Evolutionary conservation across 805 yeast species (phyloP).

Genomic region (Candida xyloterini): DNA sequence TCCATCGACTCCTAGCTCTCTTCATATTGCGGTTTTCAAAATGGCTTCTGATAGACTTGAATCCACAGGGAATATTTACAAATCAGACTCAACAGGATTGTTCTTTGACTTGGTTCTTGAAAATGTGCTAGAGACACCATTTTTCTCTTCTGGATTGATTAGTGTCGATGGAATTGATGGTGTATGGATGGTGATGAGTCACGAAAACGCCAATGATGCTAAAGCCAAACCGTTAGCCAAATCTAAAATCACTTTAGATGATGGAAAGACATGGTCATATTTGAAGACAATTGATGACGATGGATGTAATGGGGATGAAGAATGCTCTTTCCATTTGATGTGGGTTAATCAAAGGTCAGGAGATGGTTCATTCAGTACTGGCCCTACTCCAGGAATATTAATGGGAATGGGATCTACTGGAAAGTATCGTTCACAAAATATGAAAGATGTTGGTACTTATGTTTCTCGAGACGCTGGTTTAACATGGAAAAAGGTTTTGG

Average conservation of each 20-base stretch:
- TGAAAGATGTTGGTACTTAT: conserved; percentile 40
- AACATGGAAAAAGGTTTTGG: conserved; percentile 60
- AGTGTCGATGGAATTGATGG: conserved; percentile 58
- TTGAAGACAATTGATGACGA: conserved; percentile 45
- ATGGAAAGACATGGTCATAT: conserved; percentile 53
- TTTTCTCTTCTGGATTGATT: conserved; percentile 31
- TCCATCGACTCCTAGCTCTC: conserved; percentile 39
- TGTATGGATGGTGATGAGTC: conserved; percentile 47
- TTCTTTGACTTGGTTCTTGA: conserved; percentile 45
- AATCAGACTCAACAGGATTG: conserved; percentile 60
- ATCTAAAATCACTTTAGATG: conserved; percentile 46
- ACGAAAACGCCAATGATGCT: conserved; percentile 21
- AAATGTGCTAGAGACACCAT: conserved; percentile 17
- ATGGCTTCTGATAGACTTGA: conserved; percentile 15
- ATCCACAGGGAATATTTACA: conserved; percentile 37
- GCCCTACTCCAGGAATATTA: conserved; percentile 54
- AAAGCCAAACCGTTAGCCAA: conserved; percentile 27
- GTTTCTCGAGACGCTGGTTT: conserved; percentile 75
- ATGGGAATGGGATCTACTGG: conserved; percentile 85
- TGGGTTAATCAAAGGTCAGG: conserved; percentile 37
- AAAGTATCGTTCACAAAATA: conserved; percentile 31
- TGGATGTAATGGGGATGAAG: conserved; percentile 40
- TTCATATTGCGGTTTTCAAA: conserved; percentile 38
- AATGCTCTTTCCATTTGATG: conserved; percentile 47
- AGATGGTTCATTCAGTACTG: conserved; percentile 41